Evolutionary conservation across 1,139 yeast genomes (phyloP), one percentile per base, ranked within the genome.

Genomic region (Scheffersomyces titani): DNA sequence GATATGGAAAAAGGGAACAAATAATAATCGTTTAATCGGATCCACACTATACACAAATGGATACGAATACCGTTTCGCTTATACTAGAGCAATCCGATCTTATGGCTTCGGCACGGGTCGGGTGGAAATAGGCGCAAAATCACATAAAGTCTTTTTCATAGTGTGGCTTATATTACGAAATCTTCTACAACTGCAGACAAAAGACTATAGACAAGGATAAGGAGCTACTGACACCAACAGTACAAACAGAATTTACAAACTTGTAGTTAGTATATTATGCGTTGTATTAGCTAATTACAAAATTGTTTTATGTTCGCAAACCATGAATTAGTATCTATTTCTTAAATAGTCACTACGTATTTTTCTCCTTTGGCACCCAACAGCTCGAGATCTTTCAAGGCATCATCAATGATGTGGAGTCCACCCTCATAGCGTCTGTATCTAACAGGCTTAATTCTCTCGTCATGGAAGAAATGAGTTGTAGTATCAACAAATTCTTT

Each of bases 281-380:
- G n/a, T n/a, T n/a, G n/a, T n/a, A n/a, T n/a, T n/a, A n/a, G n/a
- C n/a, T n/a, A n/a, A n/a, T n/a, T n/a, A n/a, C n/a, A n/a, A 3
- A 30, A 6, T 30, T 30, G 40, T 7, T 30, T 9, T 5, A 11
- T 16, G 40, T 11, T 11, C 13, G 40, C 40, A 30, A 11, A 30
- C 16, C 16, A 11, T 30, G 13, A 30, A 30, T 24, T 7, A 47
- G 16, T 40, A 19, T 22, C 53, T 57, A 57, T 13, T 5, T 6
- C 49, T n/a, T 46, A 52, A 45, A 66, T 52, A 58, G 64, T 61
- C 24, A 75, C 81, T 11, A 78, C 76, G 58, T 73, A 78, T 59
- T 78, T 78, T 54, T 77, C 82, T 20, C 75, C 79, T 51, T 72
- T 74, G 4, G 83, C 82, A 4, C 83, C 82, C 20, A 63, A 62